Percentiles rank a stretch among this genome's conserved stretches.
Conservation (phyloP, 371 early-diverging fungal species). For the Mucor indicus region DNA sequence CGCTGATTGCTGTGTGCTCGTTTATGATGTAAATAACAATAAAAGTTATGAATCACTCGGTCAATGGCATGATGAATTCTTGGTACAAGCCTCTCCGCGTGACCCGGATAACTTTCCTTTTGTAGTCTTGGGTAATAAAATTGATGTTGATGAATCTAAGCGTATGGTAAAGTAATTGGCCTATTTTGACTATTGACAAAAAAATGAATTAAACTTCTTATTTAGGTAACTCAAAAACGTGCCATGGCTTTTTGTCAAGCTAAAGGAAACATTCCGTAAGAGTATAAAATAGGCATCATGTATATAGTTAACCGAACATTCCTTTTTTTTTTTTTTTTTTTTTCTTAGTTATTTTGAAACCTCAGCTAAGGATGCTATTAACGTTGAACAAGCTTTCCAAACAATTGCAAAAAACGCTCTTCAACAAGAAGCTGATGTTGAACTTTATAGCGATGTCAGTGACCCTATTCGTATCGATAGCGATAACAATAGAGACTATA, state of each 20-base stretch:
- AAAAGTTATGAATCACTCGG: slow-evolving; percentile 92
- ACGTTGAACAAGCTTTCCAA: slow-evolving; percentile 94
- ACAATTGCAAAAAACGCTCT: slow-evolving; percentile 88
- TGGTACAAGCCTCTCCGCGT: slow-evolving; percentile 87
- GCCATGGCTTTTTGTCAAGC: slow-evolving; percentile 95
- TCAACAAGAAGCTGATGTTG: slow-evolving; percentile 81
- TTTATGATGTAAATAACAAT: slow-evolving; percentile 94
- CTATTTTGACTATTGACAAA: background rate
- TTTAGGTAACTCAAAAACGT: slow-evolving; percentile 84
- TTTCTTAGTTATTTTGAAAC: slow-evolving; percentile 66
- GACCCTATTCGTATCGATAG: slow-evolving; percentile 34
- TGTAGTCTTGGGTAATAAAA: slow-evolving; percentile 97
- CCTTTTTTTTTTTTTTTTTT: background rate
- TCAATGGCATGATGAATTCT: slow-evolving; percentile 95
- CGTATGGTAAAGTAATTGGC: slow-evolving; percentile 69
- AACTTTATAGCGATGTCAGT: slow-evolving; percentile 39
- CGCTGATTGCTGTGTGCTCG: slow-evolving; percentile 98
- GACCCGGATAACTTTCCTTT: slow-evolving; percentile 97
- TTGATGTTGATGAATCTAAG: slow-evolving; percentile 92
- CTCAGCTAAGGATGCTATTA: slow-evolving; percentile 93
- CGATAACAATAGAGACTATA: slow-evolving; percentile 19
- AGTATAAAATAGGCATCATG: slow-evolving; percentile 8
- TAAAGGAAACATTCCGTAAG: slow-evolving; percentile 87
- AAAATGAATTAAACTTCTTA: background rate
- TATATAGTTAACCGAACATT: no score